Percentiles rank a stretch among this genome's conserved stretches.
These are phyloP conservation scores for Trichothecium roseum DNA, from an alignment of 2,329 filamentous ascomycete species.

Conservation along the genomic window DNA sequence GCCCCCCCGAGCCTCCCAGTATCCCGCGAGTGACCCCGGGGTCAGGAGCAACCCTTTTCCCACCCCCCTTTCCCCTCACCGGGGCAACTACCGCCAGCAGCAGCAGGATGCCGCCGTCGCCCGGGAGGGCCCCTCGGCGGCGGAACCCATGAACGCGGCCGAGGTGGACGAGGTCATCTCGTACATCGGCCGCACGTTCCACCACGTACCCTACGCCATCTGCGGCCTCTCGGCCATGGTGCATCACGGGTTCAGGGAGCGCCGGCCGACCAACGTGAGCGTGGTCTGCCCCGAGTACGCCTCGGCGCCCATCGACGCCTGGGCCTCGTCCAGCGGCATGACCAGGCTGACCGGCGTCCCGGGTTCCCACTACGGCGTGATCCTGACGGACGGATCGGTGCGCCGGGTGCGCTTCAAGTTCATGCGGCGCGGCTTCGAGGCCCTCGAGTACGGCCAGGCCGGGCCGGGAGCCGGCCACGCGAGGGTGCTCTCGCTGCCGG, in stretches of 20 bases:
- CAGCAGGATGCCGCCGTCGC: too few species aligned
- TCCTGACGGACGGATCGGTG: conserved; percentile 15
- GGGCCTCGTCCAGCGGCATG: conserved; percentile 27
- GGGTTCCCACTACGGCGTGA: conserved; percentile 19
- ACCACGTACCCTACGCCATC: conserved; percentile 35
- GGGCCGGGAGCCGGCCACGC: conserved; percentile 5
- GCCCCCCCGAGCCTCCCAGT: too few species aligned
- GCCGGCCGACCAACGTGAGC: conserved; percentile 20
- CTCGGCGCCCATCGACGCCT: conserved; percentile 24
- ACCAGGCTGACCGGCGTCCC: conserved; percentile 10
- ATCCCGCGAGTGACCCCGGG: too few species aligned
- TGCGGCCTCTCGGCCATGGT: conserved; percentile 33
- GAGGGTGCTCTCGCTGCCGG: conserved; percentile 21
- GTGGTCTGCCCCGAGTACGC: conserved; percentile 28
- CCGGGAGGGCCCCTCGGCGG: conserved; percentile 7
- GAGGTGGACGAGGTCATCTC: conserved; percentile 23
- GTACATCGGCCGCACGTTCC: conserved; percentile 26
- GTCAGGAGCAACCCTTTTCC: too few species aligned
- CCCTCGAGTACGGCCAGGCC: conserved; percentile 12
- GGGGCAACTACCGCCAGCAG: too few species aligned
- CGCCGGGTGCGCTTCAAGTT: conserved; percentile 24
- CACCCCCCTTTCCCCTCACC: too few species aligned
- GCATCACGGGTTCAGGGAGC: conserved; percentile 27
- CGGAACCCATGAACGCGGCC: conserved; percentile 12
- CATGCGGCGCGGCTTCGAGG: conserved; percentile 18